Evolutionary conservation across 306 rosid species (phyloP).

Genomic region (Vigna radiata): DNA sequence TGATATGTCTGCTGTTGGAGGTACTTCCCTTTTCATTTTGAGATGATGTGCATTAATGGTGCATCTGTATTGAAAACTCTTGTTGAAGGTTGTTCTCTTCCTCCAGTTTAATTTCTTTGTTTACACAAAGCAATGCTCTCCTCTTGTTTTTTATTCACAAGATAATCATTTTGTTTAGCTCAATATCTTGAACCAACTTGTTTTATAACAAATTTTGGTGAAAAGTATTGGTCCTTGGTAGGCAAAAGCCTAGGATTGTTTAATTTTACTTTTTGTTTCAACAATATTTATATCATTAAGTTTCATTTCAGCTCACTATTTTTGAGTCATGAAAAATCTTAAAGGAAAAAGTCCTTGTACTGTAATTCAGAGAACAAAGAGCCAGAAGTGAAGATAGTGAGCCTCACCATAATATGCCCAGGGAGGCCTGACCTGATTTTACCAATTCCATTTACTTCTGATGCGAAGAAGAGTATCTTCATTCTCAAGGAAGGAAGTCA

Average conservation of each 20-base stretch:
- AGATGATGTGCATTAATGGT: constrained; percentile 15
- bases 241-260: constrained; percentile 7
- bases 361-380: constrained; percentile 72
- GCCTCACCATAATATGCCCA: constrained; percentile 70
- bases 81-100: constrained; percentile 5
- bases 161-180: background rate
- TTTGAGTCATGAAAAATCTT: constrained; percentile 31
- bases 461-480: constrained; percentile 70
- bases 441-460: constrained; percentile 64
- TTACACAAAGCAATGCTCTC: background rate
- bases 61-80: constrained; percentile 22
- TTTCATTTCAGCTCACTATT: constrained; percentile 28
- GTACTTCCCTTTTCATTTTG: constrained; percentile 43
- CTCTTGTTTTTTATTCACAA: no score
- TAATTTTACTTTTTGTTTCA: background rate
- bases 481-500: constrained; percentile 71
- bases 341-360: constrained; percentile 25
- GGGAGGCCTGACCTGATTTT: constrained; percentile 67
- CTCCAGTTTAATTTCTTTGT: constrained; percentile 20
- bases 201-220: constrained; percentile 8
- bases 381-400: constrained; percentile 78
- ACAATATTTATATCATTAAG: background rate
- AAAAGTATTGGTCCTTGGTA: background rate
- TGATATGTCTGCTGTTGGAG: constrained; percentile 81
- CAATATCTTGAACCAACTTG: constrained; percentile 20